phyloP scores from a whole-genome alignment of 1,284 basidiomycete genomes.

The Stereum hirsutum region DNA sequence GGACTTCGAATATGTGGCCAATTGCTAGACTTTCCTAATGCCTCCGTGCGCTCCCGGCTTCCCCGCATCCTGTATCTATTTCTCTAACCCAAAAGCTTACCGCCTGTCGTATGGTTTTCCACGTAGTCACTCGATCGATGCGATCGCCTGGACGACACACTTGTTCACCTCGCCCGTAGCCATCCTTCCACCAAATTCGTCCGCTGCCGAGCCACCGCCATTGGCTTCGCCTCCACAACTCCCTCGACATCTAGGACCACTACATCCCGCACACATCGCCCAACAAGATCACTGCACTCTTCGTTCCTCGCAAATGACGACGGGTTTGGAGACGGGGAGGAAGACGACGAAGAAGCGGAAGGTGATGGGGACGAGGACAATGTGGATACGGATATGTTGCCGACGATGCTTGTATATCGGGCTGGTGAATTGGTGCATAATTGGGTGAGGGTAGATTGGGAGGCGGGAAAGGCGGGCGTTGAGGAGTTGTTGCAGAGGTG shows the following conservation, averaged over 20 bases:
- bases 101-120: background rate
- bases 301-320: constrained; percentile 21
- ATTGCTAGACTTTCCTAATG: constrained; percentile 1
- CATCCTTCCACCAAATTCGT: constrained; percentile 75
- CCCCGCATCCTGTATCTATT: too few relatives aligned
- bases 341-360: constrained; percentile 27
- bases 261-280: too few relatives aligned
- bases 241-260: too few relatives aligned
- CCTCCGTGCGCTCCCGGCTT: background rate
- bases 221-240: constrained; percentile 61
- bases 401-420: constrained; percentile 76
- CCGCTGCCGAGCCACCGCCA: constrained; percentile 59
- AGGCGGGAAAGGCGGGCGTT: constrained; percentile 54
- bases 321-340: constrained; percentile 26
- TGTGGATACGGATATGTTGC: constrained; percentile 75
- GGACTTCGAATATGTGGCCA: background rate
- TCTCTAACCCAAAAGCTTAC: background rate
- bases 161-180: constrained; percentile 58
- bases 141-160: constrained; percentile 56
- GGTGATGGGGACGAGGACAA: constrained; percentile 37
- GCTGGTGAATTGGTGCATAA: constrained; percentile 75
- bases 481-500: constrained; percentile 61
- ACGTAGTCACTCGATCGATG: constrained; percentile 66
- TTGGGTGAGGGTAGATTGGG: constrained; percentile 83
- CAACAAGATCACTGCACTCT: constrained; percentile 13